These are phyloP conservation scores for Zasmidium angulare DNA, from an alignment of 2,329 filamentous ascomycete species.

Conservation along the genomic window DNA sequence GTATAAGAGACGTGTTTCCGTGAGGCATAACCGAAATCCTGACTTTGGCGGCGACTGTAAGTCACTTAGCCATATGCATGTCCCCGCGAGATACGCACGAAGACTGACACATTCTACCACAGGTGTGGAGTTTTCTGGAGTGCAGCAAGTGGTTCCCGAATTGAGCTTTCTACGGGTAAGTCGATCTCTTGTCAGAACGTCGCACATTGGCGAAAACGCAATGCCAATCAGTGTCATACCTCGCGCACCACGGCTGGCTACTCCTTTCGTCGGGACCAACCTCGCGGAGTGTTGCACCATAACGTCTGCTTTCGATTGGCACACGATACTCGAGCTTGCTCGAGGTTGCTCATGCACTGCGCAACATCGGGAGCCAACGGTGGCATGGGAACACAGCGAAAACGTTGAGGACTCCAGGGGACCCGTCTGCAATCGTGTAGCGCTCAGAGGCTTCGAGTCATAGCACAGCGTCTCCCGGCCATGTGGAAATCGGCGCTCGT, in stretches of 20 bases:
- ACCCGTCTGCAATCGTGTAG: not conserved
- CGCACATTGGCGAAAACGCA: no score
- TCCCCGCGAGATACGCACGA: not conserved
- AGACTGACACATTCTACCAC: no score
- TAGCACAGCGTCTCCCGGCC: not conserved
- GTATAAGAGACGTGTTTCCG: conserved; percentile 48
- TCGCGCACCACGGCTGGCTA: not conserved
- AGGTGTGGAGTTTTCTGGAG: conserved; percentile 43
- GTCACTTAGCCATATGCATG: conserved; percentile 41
- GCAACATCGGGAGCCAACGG: not conserved
- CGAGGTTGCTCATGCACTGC: no score
- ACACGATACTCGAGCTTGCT: no score
- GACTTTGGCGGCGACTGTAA: conserved; percentile 43
- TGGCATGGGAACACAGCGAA: conserved; percentile 4
- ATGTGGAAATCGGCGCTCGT: conserved; percentile 6
- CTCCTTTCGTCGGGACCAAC: not conserved
- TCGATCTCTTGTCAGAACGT: not conserved
- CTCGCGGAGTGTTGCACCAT: not conserved
- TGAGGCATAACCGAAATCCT: conserved; percentile 43
- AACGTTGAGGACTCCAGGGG: conserved; percentile 12
- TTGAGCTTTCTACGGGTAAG: conserved; percentile 51
- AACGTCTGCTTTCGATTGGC: not conserved
- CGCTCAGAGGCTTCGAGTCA: not conserved
- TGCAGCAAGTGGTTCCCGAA: conserved; percentile 46
- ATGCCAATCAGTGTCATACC: no score